These are phyloP conservation scores for Aspergillus sp. DNA, from an alignment of 2,329 filamentous ascomycete genomes.

Conservation along the genomic window DNA sequence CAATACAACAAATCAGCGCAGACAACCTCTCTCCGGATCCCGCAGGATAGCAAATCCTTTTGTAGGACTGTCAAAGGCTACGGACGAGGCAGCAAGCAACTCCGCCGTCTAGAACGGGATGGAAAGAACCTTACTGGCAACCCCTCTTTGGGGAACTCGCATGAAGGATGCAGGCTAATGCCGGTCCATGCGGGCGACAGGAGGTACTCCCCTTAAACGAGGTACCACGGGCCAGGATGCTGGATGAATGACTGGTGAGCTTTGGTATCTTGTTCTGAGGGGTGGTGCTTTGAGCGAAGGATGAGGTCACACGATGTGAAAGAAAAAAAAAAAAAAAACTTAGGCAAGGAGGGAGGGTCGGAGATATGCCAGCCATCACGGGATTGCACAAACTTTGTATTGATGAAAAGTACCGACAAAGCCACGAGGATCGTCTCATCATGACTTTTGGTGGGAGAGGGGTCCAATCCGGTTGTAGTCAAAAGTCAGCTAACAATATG, in stretches of 20 bases:
- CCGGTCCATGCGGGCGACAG: neutral
- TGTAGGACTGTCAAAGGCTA: neutral
- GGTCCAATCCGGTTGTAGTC: neutral
- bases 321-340: too few relatives aligned
- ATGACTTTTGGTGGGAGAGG: neutral
- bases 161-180: conserved; percentile 15
- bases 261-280: neutral
- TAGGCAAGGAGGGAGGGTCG: neutral
- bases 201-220: neutral
- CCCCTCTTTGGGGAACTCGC: conserved; percentile 9
- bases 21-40: neutral
- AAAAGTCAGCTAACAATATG: neutral
- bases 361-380: neutral
- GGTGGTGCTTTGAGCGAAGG: neutral
- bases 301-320: conserved; percentile 1
- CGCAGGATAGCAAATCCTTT: neutral
- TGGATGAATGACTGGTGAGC: neutral
- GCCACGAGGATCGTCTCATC: neutral
- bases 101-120: conserved; percentile 7
- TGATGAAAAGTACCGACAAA: neutral
- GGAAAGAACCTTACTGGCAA: neutral
- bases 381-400: neutral
- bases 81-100: neutral
- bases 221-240: neutral
- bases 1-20: neutral